Evolutionary conservation across 495 filamentous ascomycete species (phyloP), one percentile per base, ranked within the genome.

Genomic region (Thermothielavioides terrestris): DNA sequence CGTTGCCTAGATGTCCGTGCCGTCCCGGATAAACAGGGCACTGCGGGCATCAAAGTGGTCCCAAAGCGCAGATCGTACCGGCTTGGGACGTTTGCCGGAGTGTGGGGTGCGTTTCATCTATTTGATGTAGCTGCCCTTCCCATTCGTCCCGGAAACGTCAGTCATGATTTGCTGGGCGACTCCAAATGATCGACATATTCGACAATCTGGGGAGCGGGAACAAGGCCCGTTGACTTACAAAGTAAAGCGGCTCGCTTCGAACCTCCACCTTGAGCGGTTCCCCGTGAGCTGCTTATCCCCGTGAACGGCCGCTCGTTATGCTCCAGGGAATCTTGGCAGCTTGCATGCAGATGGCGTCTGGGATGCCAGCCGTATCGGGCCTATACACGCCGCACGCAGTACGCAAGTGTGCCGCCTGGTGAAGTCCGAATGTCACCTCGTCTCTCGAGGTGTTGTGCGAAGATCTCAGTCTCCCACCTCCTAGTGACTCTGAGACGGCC

Each of bases 101-200:
- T 30, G 37, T 49, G 46, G 46, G 37, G 37, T 23, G 38, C 27
- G 48, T 43, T 50, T 50, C 48, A 50, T 50, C 48, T 43, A 43
- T 50, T 30, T 42, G 39, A 43, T 28, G 30, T 31, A 15, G 14
- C 9, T 20, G 31, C 18, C 9, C n/a, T 38, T 42, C 46, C 31
- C 30, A 50, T 50, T 50, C 30, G 38, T 14, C 18, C 20, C 9
- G 38, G 22, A 8, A 22, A 1, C 0, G 9, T 2, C 30, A 27
- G 4, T 20, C 15, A 35, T n/a, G 25, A 12, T 41, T 42, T 15
- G 12, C 12, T 14, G 15, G 14, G 30, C 14, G 20, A 18, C 8
- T 9, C 38, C 30, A 28, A 36, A 37, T 36, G 40, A 50, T 50
- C 32, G 38, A 22, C 47, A 37, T 36, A 28, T 28, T 36, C 31